Evolutionary conservation across 2,329 filamentous ascomycete species (phyloP).

Genomic region (Clonostachys rhizophaga): DNA sequence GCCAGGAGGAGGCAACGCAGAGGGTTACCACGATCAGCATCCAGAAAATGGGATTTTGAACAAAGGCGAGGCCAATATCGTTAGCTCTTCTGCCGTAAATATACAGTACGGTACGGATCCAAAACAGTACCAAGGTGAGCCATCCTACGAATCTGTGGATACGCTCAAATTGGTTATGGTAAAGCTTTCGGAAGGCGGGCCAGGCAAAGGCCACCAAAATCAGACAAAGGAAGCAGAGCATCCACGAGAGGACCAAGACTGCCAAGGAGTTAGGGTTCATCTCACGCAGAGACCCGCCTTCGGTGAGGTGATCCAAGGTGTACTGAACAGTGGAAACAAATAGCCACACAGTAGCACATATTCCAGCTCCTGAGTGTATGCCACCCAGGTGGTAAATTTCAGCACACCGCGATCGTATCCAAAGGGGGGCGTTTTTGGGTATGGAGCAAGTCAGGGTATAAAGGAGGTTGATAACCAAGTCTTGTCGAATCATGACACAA

Average conservation of each 20-base stretch:
- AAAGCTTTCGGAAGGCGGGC: constrained; percentile 55
- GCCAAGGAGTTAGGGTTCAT: constrained; percentile 29
- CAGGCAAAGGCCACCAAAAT: constrained; percentile 59
- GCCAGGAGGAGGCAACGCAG: constrained; percentile 69
- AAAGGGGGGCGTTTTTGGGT: constrained; percentile 38
- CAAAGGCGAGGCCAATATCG: constrained; percentile 27
- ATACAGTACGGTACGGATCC: constrained; percentile 55
- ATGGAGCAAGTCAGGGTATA: constrained; percentile 41
- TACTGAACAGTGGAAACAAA: constrained; percentile 33
- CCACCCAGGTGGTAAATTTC: constrained; percentile 49
- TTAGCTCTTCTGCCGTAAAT: constrained; percentile 32
- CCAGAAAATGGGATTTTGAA: constrained; percentile 53
- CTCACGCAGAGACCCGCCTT: constrained; percentile 13
- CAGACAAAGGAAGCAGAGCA: constrained; percentile 52
- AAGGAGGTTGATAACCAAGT: constrained; percentile 45
- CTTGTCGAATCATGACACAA: constrained; percentile 48
- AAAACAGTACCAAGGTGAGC: constrained; percentile 60
- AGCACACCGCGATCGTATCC: constrained; percentile 39
- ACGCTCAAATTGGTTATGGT: constrained; percentile 67
- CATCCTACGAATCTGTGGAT: constrained; percentile 73
- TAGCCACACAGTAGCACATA: constrained; percentile 44
- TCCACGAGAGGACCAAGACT: constrained; percentile 44
- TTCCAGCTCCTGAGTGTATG: constrained; percentile 42
- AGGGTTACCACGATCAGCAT: constrained; percentile 59
- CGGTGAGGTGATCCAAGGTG: constrained; percentile 23